A percentile compares a stretch with the other conserved stretches of the same genome.
phyloP scores from a whole-genome alignment of 345 rosid genomes.

The Crucihimalaya himalaica region DNA sequence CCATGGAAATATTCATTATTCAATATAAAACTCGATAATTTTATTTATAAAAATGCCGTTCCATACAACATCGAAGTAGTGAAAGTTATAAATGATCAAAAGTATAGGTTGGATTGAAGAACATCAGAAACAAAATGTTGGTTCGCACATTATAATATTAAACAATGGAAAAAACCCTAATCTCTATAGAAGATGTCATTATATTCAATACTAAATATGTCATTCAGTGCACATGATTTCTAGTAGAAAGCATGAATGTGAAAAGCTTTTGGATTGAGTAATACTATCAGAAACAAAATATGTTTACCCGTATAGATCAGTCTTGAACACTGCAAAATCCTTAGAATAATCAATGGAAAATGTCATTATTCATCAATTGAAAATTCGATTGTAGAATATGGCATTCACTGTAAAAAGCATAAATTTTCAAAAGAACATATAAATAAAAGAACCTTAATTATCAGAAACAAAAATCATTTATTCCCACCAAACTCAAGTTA shows the following conservation, averaged over 20 bases:
- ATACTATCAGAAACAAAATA: background rate
- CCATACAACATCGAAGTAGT: background rate
- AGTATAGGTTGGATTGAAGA: background rate
- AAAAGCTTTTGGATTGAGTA: background rate
- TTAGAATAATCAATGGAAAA: background rate
- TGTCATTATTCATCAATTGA: background rate
- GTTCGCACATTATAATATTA: background rate
- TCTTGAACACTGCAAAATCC: background rate
- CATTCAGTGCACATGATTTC: background rate
- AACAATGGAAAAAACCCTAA: background rate
- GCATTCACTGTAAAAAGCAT: background rate
- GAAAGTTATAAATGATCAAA: background rate
- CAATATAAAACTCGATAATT: background rate
- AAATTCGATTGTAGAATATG: background rate
- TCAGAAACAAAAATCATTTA: background rate
- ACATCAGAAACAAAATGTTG: background rate
- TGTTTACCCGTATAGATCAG: background rate
- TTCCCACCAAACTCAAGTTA: conserved; percentile 13
- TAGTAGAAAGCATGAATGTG: background rate
- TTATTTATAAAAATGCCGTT: background rate
- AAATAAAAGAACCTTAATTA: background rate
- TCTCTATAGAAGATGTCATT: background rate
- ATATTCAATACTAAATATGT: background rate
- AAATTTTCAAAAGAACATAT: background rate
- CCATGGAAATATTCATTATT: background rate